phyloP scores from a whole-genome alignment of 2,329 filamentous ascomycete species.

The Ilyonectria destructans region DNA sequence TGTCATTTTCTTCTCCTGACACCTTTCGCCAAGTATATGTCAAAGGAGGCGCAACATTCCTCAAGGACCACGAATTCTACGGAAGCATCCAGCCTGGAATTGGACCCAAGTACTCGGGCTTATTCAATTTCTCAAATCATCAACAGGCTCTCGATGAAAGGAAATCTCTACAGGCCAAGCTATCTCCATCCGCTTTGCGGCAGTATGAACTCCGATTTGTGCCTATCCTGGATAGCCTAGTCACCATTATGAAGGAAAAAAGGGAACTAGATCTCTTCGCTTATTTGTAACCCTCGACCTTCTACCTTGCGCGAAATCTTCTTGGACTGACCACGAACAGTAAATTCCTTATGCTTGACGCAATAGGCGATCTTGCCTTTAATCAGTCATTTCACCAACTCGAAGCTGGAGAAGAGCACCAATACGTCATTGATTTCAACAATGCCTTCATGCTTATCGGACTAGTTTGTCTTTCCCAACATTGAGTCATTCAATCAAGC shows the following conservation, averaged over 20 bases:
- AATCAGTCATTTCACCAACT: background rate
- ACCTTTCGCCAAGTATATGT: constrained; percentile 1
- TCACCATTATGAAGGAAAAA: constrained; percentile 1
- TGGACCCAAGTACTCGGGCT: background rate
- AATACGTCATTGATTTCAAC: constrained; percentile 3
- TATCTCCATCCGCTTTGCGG: background rate
- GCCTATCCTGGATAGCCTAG: background rate
- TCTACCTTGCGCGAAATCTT: background rate
- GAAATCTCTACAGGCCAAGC: background rate
- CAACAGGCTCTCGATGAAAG: background rate
- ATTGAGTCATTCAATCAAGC: background rate
- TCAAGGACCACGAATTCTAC: background rate
- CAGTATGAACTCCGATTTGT: background rate
- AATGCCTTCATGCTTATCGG: constrained; percentile 1
- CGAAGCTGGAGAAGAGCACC: background rate
- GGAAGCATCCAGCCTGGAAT: background rate
- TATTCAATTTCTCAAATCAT: constrained; percentile 1
- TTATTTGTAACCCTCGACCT: background rate
- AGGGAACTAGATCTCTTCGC: background rate
- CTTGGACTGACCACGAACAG: background rate
- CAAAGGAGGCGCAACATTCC: constrained; percentile 1
- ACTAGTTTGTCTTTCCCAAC: background rate
- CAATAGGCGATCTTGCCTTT: constrained; percentile 1
- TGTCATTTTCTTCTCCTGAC: background rate
- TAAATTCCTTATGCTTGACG: background rate